phyloP scores from a whole-genome alignment of 1,284 basidiomycete species.

The Heterobasidion annosum region DNA sequence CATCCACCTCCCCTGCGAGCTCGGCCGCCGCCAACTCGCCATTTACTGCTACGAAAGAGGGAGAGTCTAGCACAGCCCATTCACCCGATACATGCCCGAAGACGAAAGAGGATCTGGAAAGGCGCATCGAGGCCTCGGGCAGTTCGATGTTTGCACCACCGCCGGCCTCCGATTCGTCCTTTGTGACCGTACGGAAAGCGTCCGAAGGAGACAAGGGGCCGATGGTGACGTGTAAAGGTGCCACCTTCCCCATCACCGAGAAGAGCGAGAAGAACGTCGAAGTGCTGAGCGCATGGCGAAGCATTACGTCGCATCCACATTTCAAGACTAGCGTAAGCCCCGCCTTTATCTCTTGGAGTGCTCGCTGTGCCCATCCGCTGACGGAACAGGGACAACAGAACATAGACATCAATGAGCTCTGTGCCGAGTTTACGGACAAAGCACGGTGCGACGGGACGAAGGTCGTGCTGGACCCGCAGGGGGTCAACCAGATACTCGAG shows the following conservation, averaged over 20 bases:
- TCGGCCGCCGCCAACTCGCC: slow-evolving; percentile 1
- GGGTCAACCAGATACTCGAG: slow-evolving; percentile 57
- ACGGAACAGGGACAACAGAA: slow-evolving; percentile 38
- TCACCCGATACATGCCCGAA: slow-evolving; percentile 35
- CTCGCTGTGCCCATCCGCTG: not conserved
- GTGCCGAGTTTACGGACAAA: slow-evolving; percentile 68
- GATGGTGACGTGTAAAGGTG: slow-evolving; percentile 51
- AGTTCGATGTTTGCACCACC: slow-evolving; percentile 37
- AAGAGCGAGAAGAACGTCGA: slow-evolving; percentile 67
- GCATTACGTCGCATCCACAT: slow-evolving; percentile 59
- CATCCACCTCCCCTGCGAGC: slow-evolving; percentile 7
- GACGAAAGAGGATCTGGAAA: slow-evolving; percentile 44
- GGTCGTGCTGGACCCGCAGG: slow-evolving; percentile 65
- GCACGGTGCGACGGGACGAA: slow-evolving; percentile 75
- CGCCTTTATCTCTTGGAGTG: not conserved
- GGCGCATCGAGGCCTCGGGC: slow-evolving; percentile 37
- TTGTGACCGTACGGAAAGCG: slow-evolving; percentile 13
- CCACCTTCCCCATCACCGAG: slow-evolving; percentile 56
- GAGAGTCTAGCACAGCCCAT: slow-evolving; percentile 16
- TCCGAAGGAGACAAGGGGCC: slow-evolving; percentile 21
- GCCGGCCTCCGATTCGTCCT: slow-evolving; percentile 8
- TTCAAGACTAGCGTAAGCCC: slow-evolving; percentile 48
- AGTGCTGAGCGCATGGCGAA: slow-evolving; percentile 67
- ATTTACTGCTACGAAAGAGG: slow-evolving; percentile 8
- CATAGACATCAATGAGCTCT: slow-evolving; percentile 66